A percentile compares a stretch with the other conserved stretches of the same genome.
These are phyloP conservation scores for Paramecium sonneborni DNA, from an alignment of 73 alveolate species.

Conservation along the genomic window DNA sequence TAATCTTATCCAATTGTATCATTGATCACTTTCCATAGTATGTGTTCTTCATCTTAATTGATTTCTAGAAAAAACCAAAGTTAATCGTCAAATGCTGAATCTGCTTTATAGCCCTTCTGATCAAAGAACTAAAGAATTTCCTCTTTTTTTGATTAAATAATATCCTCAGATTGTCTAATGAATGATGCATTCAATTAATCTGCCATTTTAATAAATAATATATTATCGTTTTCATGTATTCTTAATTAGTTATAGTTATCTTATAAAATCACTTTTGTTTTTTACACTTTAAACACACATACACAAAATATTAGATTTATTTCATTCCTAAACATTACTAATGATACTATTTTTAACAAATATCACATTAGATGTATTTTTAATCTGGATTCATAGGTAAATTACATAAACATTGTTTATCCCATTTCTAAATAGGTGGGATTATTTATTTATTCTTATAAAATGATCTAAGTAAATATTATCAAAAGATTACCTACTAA, in stretches of 20 bases:
- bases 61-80: constrained; percentile 46
- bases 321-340: constrained; percentile 72
- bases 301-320: not conserved
- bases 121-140: constrained; percentile 43
- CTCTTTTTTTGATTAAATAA: not conserved
- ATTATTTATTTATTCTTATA: constrained; percentile 21
- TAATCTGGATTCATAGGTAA: constrained; percentile 90
- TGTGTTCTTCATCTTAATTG: constrained; percentile 21
- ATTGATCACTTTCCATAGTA: constrained; percentile 17
- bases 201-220: not conserved
- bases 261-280: not conserved
- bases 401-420: constrained; percentile 78
- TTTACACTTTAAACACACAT: not conserved
- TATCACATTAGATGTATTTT: constrained; percentile 80
- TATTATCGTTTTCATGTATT: constrained; percentile 32
- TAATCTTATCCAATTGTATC: constrained; percentile 7
- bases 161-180: constrained; percentile 4
- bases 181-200: constrained; percentile 28
- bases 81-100: not conserved
- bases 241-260: not conserved
- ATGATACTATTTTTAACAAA: constrained; percentile 83
- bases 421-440: constrained; percentile 90
- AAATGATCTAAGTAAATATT: not conserved
- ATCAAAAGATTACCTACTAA: not conserved
- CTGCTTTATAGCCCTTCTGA: constrained; percentile 23